Conservation (phyloP, 2,329 filamentous ascomycete genomes). For the Aspergillus sp. region DNA sequence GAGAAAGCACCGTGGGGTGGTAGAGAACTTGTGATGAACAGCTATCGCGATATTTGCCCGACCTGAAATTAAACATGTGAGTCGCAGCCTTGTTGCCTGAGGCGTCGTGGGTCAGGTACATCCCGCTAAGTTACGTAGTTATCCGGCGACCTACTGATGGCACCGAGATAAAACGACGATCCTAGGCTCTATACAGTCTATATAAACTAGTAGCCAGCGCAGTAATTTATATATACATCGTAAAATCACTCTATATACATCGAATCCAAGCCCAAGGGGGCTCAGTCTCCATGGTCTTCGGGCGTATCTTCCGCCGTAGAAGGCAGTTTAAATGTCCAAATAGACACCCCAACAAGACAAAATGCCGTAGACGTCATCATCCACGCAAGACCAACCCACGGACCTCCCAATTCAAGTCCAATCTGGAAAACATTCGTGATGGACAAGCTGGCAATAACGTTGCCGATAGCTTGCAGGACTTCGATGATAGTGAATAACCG, state of each 20-base stretch:
- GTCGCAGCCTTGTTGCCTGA: constrained; percentile 9
- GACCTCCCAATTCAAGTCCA: constrained; percentile 47
- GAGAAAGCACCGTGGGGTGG: background rate
- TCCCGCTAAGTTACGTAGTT: too few species aligned
- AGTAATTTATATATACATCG: background rate
- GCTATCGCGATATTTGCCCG: background rate
- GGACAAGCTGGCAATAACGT: constrained; percentile 48
- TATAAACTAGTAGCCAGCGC: background rate
- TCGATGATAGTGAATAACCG: constrained; percentile 52
- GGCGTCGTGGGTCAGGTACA: background rate
- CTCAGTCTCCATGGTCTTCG: constrained; percentile 1
- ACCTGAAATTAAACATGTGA: constrained; percentile 7
- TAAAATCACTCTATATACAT: background rate
- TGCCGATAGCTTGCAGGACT: constrained; percentile 49
- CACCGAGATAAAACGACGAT: too few species aligned
- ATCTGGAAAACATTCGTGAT: constrained; percentile 49
- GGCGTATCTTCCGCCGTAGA: constrained; percentile 9
- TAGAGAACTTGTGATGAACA: background rate
- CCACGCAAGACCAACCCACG: constrained; percentile 52
- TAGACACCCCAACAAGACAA: constrained; percentile 28
- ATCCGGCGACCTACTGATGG: too few species aligned
- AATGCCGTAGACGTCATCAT: constrained; percentile 40
- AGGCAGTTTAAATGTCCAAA: constrained; percentile 30
- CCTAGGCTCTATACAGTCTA: background rate
- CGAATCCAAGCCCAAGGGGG: background rate